Evolutionary conservation across 345 rosid species (phyloP).

Genomic region (Microthlaspi erraticum): DNA sequence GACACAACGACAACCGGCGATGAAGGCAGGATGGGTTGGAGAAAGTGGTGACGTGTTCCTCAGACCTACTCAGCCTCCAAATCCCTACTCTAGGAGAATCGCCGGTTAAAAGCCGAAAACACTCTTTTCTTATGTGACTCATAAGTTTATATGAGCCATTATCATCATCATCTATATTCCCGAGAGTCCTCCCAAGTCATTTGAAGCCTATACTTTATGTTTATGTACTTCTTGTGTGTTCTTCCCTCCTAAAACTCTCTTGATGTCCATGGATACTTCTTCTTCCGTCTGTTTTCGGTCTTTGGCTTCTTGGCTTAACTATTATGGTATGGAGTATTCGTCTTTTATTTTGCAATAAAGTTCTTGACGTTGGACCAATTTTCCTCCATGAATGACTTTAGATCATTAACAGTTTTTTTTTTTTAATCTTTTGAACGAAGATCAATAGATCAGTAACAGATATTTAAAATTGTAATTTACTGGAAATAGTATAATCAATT

Average conservation of each 20-base stretch:
- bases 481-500: no score
- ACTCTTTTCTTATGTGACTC: neutral
- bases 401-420: no score
- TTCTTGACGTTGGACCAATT: neutral
- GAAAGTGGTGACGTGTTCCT: slow-evolving; percentile 57
- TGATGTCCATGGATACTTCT: neutral
- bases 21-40: slow-evolving; percentile 74
- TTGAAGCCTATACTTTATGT: neutral
- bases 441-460: no score
- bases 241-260: neutral
- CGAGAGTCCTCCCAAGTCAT: slow-evolving; percentile 9
- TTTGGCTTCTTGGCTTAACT: neutral
- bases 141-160: neutral
- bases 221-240: neutral
- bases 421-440: no score
- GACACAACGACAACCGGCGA: slow-evolving; percentile 50
- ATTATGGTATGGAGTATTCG: slow-evolving; percentile 8
- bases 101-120: slow-evolving; percentile 47
- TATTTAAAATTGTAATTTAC: no score
- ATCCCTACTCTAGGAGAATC: slow-evolving; percentile 55
- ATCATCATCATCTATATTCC: neutral
- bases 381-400: no score
- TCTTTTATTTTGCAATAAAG: neutral
- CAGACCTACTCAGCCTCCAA: slow-evolving; percentile 55
- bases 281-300: neutral